Base-by-base conservation (phyloP, 75 land plant species). In the Cunninghamia lanceolata region DNA sequence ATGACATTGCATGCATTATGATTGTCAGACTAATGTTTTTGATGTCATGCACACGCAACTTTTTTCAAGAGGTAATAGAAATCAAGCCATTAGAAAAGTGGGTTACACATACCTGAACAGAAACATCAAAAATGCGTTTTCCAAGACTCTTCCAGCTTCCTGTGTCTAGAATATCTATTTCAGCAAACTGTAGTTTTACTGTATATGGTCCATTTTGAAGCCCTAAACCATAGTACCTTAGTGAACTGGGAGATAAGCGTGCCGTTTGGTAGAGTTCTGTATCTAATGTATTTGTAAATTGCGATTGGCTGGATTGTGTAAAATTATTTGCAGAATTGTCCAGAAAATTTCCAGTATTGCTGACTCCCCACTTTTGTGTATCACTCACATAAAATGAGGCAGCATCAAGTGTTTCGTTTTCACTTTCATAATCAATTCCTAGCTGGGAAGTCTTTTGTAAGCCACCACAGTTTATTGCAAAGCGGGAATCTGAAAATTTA, bases 201-300 rank as follows among this genome's bases (percentile, higher is more conserved):
- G 93, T 90, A 87, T 95, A 95, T 85, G 88, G 94, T 21, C 96
- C 96, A 86, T 95, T 95, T 83, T 92, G 63, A 36, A 95, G 93
- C 1, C 93, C 94, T 14, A 93, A 43, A 5, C 96, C 96, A 91
- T 93, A 95, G 86, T 95, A 95, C 87, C 95, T 86, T 17, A 95
- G 85, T 47, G 96, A 95, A 25, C 90, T 91, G 36, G 95, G 88
- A 50, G 95, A 89, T 13, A 86, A 0, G 63, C 96, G 83, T 85
- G 94, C 90, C 38, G 88, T 88, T 84, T 90, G 90, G 80, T 91
- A 94, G 10, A 92, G 83, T 82, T 88, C 89, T 43, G 89, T 36
- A 71, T 89, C 88, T 42, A 54, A 30, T 1, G 93, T 90, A 68
- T 86, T 88, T 56, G 88, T 66, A 43, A 85, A 75, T 40, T 89